A percentile compares a stretch with the other conserved stretches of the same genome.
Conservation (phyloP, 495 filamentous ascomycete species). For the Xylaria venustula region DNA sequence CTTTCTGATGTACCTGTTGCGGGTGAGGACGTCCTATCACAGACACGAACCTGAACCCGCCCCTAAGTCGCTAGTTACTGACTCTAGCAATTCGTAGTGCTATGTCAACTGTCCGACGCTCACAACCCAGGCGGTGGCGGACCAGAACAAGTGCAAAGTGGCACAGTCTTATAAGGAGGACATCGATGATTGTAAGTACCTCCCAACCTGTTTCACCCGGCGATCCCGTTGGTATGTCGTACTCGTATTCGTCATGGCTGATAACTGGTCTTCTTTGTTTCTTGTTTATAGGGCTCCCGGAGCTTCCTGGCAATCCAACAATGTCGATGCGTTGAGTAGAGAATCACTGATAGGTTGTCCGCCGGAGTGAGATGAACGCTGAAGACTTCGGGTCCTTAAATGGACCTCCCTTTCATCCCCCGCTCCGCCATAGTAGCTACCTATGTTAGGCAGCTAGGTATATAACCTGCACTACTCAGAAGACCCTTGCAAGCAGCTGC, state of each 20-base stretch:
- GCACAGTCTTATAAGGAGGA: conserved; percentile 24
- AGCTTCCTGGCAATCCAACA: not conserved
- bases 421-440: too few relatives aligned
- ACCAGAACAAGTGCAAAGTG: conserved; percentile 31
- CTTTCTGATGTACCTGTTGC: too few relatives aligned
- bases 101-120: conserved; percentile 32
- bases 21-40: too few relatives aligned
- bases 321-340: not conserved
- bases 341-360: not conserved
- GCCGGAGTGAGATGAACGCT: not conserved
- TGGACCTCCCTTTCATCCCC: too few relatives aligned
- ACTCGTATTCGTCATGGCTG: conserved; percentile 3
- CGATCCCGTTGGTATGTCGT: not conserved
- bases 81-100: too few relatives aligned
- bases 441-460: too few relatives aligned
- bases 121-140: conserved; percentile 28
- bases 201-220: not conserved
- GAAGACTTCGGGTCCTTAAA: too few relatives aligned
- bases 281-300: not conserved
- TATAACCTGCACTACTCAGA: too few relatives aligned
- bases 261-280: not conserved
- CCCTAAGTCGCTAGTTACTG: too few relatives aligned
- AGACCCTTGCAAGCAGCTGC: too few relatives aligned
- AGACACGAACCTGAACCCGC: too few relatives aligned
- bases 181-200: conserved; percentile 29